These are phyloP conservation scores for Nectriaceae sp. DNA, from an alignment of 2,329 filamentous ascomycete genomes.

Conservation along the genomic window DNA sequence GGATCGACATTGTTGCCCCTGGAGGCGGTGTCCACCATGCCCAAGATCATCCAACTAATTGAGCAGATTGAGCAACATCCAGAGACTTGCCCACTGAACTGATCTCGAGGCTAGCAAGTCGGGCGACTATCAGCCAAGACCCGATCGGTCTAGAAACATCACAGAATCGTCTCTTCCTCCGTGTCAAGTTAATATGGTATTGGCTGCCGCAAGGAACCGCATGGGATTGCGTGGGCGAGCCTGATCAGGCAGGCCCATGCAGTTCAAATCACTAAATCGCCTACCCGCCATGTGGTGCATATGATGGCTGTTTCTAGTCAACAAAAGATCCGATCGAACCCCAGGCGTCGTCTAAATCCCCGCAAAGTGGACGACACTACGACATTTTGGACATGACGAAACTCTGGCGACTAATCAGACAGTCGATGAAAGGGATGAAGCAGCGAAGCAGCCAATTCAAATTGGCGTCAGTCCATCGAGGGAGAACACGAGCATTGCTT, in stretches of 20 bases:
- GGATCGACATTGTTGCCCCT: constrained; percentile 23
- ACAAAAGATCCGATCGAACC: constrained; percentile 7
- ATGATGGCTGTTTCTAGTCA: background rate
- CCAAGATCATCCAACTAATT: background rate
- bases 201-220: constrained; percentile 3
- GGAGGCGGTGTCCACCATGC: background rate
- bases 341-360: constrained; percentile 3
- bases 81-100: too few relatives aligned
- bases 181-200: too few relatives aligned
- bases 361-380: constrained; percentile 1
- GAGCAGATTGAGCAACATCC: too few relatives aligned
- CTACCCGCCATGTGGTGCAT: constrained; percentile 1
- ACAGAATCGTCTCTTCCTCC: too few relatives aligned
- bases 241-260: too few relatives aligned
- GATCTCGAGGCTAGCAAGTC: too few relatives aligned
- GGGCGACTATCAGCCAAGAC: too few relatives aligned
- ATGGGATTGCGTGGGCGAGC: background rate
- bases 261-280: too few relatives aligned
- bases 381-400: background rate
- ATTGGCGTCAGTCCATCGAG: background rate
- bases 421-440: constrained; percentile 1
- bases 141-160: too few relatives aligned
- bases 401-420: background rate
- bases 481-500: constrained; percentile 14
- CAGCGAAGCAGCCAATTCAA: background rate